Conservation (phyloP, 2,329 filamentous ascomycete genomes). For the Lachnellula hyalina region DNA sequence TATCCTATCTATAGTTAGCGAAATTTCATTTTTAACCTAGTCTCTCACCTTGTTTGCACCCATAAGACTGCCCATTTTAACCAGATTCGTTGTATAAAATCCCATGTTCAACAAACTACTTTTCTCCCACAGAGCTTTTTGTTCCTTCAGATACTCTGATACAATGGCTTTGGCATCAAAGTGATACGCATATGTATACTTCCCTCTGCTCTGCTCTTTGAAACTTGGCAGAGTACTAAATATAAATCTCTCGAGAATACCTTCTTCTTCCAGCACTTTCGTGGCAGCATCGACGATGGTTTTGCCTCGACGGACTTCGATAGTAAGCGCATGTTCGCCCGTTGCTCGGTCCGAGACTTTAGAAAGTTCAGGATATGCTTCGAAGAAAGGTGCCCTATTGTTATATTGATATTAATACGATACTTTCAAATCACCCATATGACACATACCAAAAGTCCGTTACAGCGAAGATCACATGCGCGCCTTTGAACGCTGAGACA, state of each 20-base stretch:
- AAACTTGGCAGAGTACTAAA: constrained; percentile 24
- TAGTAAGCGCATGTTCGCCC: constrained; percentile 18
- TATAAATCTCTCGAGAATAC: constrained; percentile 18
- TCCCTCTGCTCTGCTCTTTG: constrained; percentile 32
- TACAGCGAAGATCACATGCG: constrained; percentile 35
- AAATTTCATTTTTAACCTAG: background rate
- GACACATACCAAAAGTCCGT: constrained; percentile 30
- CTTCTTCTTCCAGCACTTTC: constrained; percentile 23
- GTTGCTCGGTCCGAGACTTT: constrained; percentile 16
- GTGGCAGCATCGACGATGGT: constrained; percentile 32
- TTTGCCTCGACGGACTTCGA: constrained; percentile 29
- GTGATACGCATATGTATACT: constrained; percentile 35
- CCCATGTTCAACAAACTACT: constrained; percentile 34
- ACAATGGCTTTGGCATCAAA: constrained; percentile 35
- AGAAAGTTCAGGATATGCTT: constrained; percentile 7
- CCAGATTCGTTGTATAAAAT: constrained; percentile 32
- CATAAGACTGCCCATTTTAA: constrained; percentile 3
- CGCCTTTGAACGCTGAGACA: constrained; percentile 31
- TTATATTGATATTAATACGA: too few species aligned
- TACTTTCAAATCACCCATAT: too few species aligned
- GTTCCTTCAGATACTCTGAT: constrained; percentile 24
- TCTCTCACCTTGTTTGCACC: background rate
- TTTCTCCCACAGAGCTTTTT: constrained; percentile 27
- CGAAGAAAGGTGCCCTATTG: constrained; percentile 13
- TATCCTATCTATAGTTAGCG: background rate